Evolutionary conservation across 805 yeast genomes (phyloP), one percentile per base, ranked within the genome.

Genomic region (Candida endomychidarum): DNA sequence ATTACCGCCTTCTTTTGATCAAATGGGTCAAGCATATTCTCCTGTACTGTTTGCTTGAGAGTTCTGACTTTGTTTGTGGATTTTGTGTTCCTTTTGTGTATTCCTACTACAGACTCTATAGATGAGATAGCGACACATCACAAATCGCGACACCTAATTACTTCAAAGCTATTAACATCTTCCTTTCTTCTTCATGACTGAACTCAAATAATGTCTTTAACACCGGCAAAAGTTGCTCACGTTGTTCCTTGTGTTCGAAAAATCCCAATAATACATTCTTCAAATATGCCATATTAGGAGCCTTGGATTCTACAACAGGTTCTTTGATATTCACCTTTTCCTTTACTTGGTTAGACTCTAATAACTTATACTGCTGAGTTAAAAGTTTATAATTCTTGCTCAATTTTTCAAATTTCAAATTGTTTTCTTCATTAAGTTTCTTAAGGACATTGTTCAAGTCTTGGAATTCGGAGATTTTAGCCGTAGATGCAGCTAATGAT

Each of bases 221-320:
- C 5, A 93, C 98, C 0, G 98, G 97, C 22, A 93, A 65, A 30
- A 91, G 71, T 58, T 82, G 87, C 20, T 73, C 79, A 43, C 98
- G 73, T 61, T 90, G 97, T n/a, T 91, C 99, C 54, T 77, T 85
- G 56, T 86, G 96, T 54, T 90, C 96, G 40, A 93, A 62, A 57
- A 85, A 93, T 2, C 97, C 97, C 2, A 91, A 65, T n/a, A 91
- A 61, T 2, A 91, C 96, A 56, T 93, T 93, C 58, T 86, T 86
- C 37, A 89, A 72, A 57, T 91, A 91, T 9, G 95, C 86, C 15
- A 83, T 70, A 35, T 49, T 52, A 3, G 41, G 41, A 12, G 33
- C 33, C 14, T 38, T 31, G 21, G 49, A 50, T 51, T 19, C 20
- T 10, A 22, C 14, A n/a, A n/a, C 21, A 25, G 49, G 52, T 52